A percentile compares a stretch with the other conserved stretches of the same genome.
phyloP scores from a whole-genome alignment of 441 rosid species.

The Cnidoscolus chayamansa region DNA sequence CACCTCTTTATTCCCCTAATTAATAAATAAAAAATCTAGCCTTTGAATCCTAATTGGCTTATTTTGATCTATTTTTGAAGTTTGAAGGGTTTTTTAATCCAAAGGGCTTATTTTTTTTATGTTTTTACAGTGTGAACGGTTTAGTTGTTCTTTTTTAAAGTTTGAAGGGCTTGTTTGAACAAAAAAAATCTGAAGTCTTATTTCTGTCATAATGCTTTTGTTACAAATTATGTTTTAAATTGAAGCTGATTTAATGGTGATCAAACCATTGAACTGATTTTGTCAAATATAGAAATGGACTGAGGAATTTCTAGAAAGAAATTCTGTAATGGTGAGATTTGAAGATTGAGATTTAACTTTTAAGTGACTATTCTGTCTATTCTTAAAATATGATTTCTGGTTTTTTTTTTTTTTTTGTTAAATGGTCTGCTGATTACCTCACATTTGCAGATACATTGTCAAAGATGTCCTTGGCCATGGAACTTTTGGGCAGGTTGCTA shows the following conservation, averaged over 20 bases:
- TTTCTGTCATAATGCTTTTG: neutral
- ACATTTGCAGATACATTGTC: slow-evolving; percentile 76
- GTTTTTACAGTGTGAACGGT: no score
- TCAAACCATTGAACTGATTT: neutral
- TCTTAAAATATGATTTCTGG: neutral
- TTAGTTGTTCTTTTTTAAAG: no score
- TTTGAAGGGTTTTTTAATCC: no score
- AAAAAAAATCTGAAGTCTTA: neutral
- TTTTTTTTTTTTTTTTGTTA: neutral
- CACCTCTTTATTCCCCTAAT: no score
- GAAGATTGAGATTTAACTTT: neutral
- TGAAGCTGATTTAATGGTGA: neutral
- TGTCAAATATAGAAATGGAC: neutral
- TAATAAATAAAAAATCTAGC: no score
- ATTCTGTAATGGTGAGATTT: neutral
- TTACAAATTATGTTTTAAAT: neutral
- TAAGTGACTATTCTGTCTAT: neutral
- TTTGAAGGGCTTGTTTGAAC: no score
- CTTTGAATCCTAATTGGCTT: no score
- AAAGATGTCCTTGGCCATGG: slow-evolving; percentile 99
- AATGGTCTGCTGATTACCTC: neutral
- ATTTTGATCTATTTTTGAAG: no score
- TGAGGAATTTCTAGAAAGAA: neutral
- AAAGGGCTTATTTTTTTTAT: no score
- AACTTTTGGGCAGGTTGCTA: slow-evolving; percentile 99